Percentiles rank a stretch among this genome's conserved stretches.
Evolutionary conservation across 352 stramenopile genomes (phyloP).

Genomic region (Phytophthora sp.): DNA sequence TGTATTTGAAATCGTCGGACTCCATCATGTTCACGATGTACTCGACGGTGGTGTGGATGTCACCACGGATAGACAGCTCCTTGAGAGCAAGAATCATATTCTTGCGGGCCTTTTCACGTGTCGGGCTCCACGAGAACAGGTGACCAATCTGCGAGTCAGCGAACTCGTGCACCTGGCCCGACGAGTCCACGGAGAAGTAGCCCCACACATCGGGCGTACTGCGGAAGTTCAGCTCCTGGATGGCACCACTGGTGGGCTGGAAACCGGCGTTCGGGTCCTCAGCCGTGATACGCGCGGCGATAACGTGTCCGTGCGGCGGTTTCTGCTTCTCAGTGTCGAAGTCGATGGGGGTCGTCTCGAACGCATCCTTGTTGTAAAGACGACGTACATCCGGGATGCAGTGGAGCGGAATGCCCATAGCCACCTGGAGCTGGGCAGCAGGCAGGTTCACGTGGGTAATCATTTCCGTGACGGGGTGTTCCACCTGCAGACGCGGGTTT

Average conservation of each 20-base stretch:
- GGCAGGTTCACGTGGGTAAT: constrained; percentile 98
- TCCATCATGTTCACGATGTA: constrained; percentile 99
- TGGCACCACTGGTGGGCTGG: constrained; percentile 97
- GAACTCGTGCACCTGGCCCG: constrained; percentile 99
- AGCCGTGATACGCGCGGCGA: constrained; percentile 99
- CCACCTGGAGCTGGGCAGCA: constrained; percentile 97
- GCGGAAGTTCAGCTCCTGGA: constrained; percentile 99
- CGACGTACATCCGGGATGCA: constrained; percentile 98
- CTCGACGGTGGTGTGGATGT: constrained; percentile 99
- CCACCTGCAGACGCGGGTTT: constrained; percentile 99
- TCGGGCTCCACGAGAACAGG: constrained; percentile 97
- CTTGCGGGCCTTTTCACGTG: constrained; percentile 97
- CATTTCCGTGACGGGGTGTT: constrained; percentile 99
- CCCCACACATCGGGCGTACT: constrained; percentile 99
- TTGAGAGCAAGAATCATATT: constrained; percentile 99
- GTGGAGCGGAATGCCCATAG: constrained; percentile 99
- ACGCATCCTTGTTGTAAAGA: constrained; percentile 96
- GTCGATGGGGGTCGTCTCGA: constrained; percentile 94
- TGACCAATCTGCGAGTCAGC: constrained; percentile 99
- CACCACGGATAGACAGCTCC: constrained; percentile 99
- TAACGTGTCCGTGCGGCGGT: constrained; percentile 94
- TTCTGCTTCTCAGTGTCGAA: constrained; percentile 92
- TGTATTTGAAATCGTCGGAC: constrained; percentile 98
- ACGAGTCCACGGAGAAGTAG: constrained; percentile 99
- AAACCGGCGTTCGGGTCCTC: constrained; percentile 99